phyloP scores from a whole-genome alignment of 2,329 filamentous ascomycete genomes.

The Westerdykella aurantiaca region DNA sequence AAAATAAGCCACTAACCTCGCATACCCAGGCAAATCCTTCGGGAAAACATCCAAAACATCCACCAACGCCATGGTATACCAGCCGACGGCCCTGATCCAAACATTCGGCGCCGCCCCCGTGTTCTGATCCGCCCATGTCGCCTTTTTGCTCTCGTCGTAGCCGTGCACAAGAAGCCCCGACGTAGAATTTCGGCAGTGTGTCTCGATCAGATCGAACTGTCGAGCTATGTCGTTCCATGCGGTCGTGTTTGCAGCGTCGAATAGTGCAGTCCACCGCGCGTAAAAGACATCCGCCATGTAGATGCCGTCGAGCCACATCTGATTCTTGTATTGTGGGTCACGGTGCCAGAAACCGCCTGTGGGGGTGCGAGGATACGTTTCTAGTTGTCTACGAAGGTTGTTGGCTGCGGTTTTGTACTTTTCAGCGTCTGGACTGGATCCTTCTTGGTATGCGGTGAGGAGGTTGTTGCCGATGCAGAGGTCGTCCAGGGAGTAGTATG shows the following conservation, averaged over 20 bases:
- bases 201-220: conserved; percentile 34
- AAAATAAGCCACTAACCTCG: conserved; percentile 38
- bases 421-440: conserved; percentile 19
- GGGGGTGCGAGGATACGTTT: conserved; percentile 47
- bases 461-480: conserved; percentile 51
- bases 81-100: conserved; percentile 35
- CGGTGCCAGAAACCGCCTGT: conserved; percentile 53
- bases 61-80: conserved; percentile 39
- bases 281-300: conserved; percentile 40
- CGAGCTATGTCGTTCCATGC: conserved; percentile 42
- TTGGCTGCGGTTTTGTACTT: conserved; percentile 49
- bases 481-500: conserved; percentile 46
- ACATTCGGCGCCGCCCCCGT: conserved; percentile 35
- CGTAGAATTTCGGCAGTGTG: conserved; percentile 30
- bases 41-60: conserved; percentile 47
- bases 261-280: conserved; percentile 35
- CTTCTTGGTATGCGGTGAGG: conserved; percentile 46
- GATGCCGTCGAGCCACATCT: conserved; percentile 56
- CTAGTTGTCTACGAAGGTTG: conserved; percentile 43
- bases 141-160: conserved; percentile 31
- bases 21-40: conserved; percentile 33
- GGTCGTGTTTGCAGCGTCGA: conserved; percentile 33
- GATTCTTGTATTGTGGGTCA: conserved; percentile 43
- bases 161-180: conserved; percentile 32
- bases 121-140: conserved; percentile 32